Percentiles rank a stretch among this genome's conserved stretches.
phyloP scores from a whole-genome alignment of 495 filamentous ascomycete genomes.

The Aspergillus leporis region DNA sequence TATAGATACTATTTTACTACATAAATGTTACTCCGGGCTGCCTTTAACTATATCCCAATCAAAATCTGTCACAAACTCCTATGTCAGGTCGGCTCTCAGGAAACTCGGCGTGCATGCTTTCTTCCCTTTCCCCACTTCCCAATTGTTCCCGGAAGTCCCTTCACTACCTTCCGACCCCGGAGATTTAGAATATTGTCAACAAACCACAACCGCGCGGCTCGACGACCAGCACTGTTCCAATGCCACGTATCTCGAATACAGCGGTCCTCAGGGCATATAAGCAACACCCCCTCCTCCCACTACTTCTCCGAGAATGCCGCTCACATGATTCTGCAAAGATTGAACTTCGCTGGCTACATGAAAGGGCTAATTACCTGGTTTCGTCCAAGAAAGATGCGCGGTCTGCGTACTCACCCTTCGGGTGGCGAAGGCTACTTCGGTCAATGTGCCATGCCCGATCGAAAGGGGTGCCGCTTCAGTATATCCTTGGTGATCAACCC shows the following conservation, averaged over 20 bases:
- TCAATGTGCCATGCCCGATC: slow-evolving; percentile 59
- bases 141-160: background rate
- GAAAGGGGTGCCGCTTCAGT: slow-evolving; percentile 77
- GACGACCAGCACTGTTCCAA: slow-evolving; percentile 29
- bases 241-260: slow-evolving; percentile 73
- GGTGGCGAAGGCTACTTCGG: slow-evolving; percentile 39
- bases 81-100: too few relatives aligned
- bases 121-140: background rate
- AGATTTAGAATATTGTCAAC: background rate
- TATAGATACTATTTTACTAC: too few relatives aligned
- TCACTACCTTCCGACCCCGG: background rate
- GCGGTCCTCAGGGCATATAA: slow-evolving; percentile 57
- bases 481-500: slow-evolving; percentile 83
- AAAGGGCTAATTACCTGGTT: slow-evolving; percentile 49
- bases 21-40: too few relatives aligned
- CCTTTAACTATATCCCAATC: too few relatives aligned
- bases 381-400: slow-evolving; percentile 8
- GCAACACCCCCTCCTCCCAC: slow-evolving; percentile 59
- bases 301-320: slow-evolving; percentile 70
- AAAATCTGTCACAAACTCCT: too few relatives aligned
- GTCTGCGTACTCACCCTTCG: background rate
- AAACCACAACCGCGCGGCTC: background rate
- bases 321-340: slow-evolving; percentile 64
- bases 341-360: slow-evolving; percentile 85
- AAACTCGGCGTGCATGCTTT: too few relatives aligned